Conservation (phyloP, 2,329 filamentous ascomycete species). For the Aspergillus aculeatinus region DNA sequence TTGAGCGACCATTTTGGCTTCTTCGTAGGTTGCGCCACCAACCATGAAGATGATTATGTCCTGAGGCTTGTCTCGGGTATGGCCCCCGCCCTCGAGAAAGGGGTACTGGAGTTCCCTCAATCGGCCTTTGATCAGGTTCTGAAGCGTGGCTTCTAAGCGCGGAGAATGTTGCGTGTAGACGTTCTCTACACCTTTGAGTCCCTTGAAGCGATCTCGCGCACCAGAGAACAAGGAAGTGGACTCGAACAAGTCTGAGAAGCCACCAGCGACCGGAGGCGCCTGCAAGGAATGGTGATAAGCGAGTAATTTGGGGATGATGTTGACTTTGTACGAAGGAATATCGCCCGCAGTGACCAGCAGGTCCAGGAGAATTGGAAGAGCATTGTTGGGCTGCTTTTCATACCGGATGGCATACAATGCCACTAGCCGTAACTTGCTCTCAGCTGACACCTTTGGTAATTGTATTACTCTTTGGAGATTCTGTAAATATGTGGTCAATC, state of each 20-base stretch:
- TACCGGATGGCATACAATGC: conserved; percentile 95
- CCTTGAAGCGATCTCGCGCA: conserved; percentile 84
- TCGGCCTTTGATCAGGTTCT: conserved; percentile 89
- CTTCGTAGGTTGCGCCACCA: conserved; percentile 91
- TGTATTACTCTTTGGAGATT: conserved; percentile 84
- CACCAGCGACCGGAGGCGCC: conserved; percentile 69
- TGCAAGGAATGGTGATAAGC: conserved; percentile 85
- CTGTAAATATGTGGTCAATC: conserved; percentile 42
- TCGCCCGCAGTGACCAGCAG: conserved; percentile 81
- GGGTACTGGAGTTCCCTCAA: conserved; percentile 86
- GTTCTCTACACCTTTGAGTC: conserved; percentile 95
- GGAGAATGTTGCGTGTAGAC: conserved; percentile 98
- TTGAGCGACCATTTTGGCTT: conserved; percentile 92
- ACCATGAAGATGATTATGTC: conserved; percentile 95
- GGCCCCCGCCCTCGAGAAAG: conserved; percentile 83
- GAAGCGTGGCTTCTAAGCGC: conserved; percentile 78
- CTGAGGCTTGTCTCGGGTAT: conserved; percentile 91
- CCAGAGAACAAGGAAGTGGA: conserved; percentile 87
- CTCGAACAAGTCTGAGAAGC: conserved; percentile 90
- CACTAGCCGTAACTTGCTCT: conserved; percentile 85
- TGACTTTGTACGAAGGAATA: conserved; percentile 71
- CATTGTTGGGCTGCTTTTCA: conserved; percentile 79
- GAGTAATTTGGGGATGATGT: conserved; percentile 77
- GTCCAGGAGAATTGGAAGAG: conserved; percentile 80
- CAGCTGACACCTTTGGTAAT: conserved; percentile 69